Evolutionary conservation across 2,329 filamentous ascomycete genomes (phyloP).

Genomic region (Endoconidiophora polonica): DNA sequence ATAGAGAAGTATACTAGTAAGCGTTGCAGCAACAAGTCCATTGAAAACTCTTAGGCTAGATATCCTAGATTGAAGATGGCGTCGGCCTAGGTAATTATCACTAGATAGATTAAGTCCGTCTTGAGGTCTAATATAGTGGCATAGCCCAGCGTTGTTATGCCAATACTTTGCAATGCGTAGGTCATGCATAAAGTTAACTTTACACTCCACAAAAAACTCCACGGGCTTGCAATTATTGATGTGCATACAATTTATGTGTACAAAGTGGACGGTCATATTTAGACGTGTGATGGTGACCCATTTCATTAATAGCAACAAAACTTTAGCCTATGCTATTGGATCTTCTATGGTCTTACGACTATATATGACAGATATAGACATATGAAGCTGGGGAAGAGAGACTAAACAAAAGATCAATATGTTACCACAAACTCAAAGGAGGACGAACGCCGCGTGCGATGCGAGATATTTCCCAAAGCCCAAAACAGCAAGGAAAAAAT

Average conservation of each 20-base stretch:
- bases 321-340: too few relatives aligned
- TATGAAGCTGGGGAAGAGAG: too few relatives aligned
- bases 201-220: constrained; percentile 18
- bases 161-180: constrained; percentile 16
- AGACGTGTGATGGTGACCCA: too few relatives aligned
- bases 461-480: constrained; percentile 6
- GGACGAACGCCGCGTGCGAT: constrained; percentile 4
- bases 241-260: too few relatives aligned
- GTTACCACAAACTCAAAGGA: neutral
- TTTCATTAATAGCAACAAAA: too few relatives aligned
- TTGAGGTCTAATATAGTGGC: constrained; percentile 25
- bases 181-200: constrained; percentile 17
- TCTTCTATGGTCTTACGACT: too few relatives aligned
- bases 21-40: constrained; percentile 19
- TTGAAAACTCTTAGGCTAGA: constrained; percentile 21
- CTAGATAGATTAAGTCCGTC: constrained; percentile 21
- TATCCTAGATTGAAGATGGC: constrained; percentile 27
- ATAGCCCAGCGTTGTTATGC: constrained; percentile 19
- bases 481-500: neutral
- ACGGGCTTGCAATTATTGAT: neutral
- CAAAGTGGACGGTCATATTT: too few relatives aligned
- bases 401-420: neutral
- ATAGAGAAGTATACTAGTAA: constrained; percentile 14
- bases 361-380: too few relatives aligned
- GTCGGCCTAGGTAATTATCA: constrained; percentile 24